Conservation (phyloP, 257 asterid species). For the Solanum ossicruentum region DNA sequence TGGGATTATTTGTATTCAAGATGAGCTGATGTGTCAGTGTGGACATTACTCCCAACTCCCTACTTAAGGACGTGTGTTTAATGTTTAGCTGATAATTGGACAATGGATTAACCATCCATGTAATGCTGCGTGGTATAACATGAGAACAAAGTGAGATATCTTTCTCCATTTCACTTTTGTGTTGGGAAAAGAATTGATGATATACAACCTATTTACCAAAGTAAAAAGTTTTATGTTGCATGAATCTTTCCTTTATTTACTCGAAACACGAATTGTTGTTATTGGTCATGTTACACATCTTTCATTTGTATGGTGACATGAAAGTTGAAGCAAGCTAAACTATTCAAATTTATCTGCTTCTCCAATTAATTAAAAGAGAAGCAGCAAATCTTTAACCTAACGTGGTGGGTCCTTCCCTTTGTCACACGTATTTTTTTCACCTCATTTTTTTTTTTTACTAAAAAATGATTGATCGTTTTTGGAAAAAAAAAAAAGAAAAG, state of each 20-base stretch:
- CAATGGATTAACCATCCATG: neutral
- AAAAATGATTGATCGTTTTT: no score
- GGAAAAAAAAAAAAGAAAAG: no score
- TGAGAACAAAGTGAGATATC: neutral
- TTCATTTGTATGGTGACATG: neutral
- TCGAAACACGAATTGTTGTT: no score
- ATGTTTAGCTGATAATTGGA: neutral
- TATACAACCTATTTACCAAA: neutral
- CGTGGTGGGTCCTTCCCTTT: no score
- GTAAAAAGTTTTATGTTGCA: neutral
- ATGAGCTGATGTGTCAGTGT: neutral
- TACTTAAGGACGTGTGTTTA: neutral
- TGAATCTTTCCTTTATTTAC: neutral
- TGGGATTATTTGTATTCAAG: neutral
- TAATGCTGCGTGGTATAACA: neutral
- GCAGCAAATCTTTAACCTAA: neutral
- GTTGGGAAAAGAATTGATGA: neutral
- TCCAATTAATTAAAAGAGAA: no score
- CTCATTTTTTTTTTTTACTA: no score
- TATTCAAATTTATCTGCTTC: no score
- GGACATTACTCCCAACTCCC: neutral
- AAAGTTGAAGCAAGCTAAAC: neutral
- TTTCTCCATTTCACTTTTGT: neutral
- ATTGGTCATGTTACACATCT: no score
- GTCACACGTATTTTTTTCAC: no score